Evolutionary conservation across 2,329 filamentous ascomycete genomes (phyloP).

Genomic region (Penicillium sp.): DNA sequence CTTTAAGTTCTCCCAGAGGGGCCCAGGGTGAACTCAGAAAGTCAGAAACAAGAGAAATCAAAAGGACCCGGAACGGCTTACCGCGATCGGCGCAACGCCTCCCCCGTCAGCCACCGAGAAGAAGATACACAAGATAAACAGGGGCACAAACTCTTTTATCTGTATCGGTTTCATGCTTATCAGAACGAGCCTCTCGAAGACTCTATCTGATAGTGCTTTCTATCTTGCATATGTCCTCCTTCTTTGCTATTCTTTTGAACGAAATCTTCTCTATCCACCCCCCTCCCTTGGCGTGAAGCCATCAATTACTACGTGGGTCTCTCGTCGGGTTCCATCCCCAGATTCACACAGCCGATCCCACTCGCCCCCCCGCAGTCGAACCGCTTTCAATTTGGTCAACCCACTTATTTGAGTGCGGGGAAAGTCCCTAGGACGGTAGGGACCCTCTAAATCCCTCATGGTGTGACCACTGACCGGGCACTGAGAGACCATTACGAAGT

Average conservation of each 20-base stretch:
- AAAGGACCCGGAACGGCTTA: neutral
- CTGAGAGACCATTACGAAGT: neutral
- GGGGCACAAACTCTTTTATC: neutral
- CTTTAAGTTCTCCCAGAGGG: slow-evolving; percentile 1
- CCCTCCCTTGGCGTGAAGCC: neutral
- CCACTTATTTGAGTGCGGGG: slow-evolving; percentile 27
- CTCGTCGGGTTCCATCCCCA: slow-evolving; percentile 12
- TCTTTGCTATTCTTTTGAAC: neutral
- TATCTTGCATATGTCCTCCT: neutral
- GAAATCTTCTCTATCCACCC: too few relatives aligned
- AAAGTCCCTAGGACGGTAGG: slow-evolving; percentile 1
- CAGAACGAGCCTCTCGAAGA: neutral
- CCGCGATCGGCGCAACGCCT: slow-evolving; percentile 8
- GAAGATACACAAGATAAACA: neutral
- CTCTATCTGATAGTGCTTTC: neutral
- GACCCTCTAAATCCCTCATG: slow-evolving; percentile 17
- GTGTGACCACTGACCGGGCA: slow-evolving; percentile 4
- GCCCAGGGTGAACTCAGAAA: too few relatives aligned
- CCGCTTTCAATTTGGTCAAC: slow-evolving; percentile 6
- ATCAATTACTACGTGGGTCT: neutral
- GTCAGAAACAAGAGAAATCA: neutral
- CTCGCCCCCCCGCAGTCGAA: slow-evolving; percentile 22
- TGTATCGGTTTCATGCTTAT: neutral
- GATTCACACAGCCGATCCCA: slow-evolving; percentile 14
- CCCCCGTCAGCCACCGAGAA: neutral